phyloP scores from a whole-genome alignment of 345 rosid genomes.

The Arabidopsis thaliana region TAIR10.1 NC_003075.7:12503001-12503500 shows the following conservation, averaged over 20 bases:
- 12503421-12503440: slow-evolving; percentile 9
- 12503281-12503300: slow-evolving; percentile 41
- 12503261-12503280: slow-evolving; percentile 9
- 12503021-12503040: background rate
- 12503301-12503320: slow-evolving; percentile 39
- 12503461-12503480: slow-evolving; percentile 15
- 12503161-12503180: slow-evolving; percentile 18
- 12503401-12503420: slow-evolving; percentile 23
- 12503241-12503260: slow-evolving; percentile 11
- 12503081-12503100: slow-evolving; percentile 27
- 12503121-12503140: slow-evolving; percentile 6
- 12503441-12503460: slow-evolving; percentile 39
- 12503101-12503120: background rate
- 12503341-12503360: slow-evolving; percentile 8
- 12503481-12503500: slow-evolving; percentile 14
- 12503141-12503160: slow-evolving; percentile 27
- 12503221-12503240: slow-evolving; percentile 23
- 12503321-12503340: slow-evolving; percentile 26
- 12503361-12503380: slow-evolving; percentile 27
- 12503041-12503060: background rate
- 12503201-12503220: slow-evolving; percentile 28
- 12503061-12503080: slow-evolving; percentile 10
- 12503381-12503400: background rate
- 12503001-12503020: no score
- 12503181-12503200: slow-evolving; percentile 27